Evolutionary conservation across 768 basidiomycete genomes (phyloP), one percentile per base, ranked within the genome.

Genomic region (Pisolithus orientalis): DNA sequence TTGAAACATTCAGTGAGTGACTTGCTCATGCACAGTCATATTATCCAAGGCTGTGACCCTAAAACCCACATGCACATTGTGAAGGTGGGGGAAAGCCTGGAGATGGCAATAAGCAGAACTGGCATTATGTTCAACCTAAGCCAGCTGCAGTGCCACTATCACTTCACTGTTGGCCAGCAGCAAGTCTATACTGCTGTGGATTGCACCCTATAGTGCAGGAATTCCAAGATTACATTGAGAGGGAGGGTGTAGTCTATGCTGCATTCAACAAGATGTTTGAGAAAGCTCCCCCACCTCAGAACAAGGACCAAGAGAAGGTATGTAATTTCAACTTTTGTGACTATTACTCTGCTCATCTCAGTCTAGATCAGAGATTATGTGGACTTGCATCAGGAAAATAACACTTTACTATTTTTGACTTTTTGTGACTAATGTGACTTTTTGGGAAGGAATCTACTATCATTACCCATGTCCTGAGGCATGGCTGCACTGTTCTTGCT

Each of bases 251-350:
- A 13, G 42, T 69, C 16, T 66, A 54, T 52, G 64, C 66, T 62
- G 63, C 61, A 3, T 70, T 73, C 54, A 59, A 65, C 37, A 60
- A 65, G 47, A 72, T 71, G 71, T 70, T 72, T 47, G 62, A 64
- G n/a, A 38, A 47, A 42, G 34, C 21, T 21, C 21, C 21, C 16
- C n/a, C 39, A 3, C 39, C 39, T 39, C 16, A n/a, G 16, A 24
- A 40, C n/a, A 9, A 40, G n/a, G 21, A 40, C n/a, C 16, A 40
- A 24, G 21, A 7, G 13, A n/a, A 39, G 10, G 40, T 24, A 44
- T 7, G 11, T 7, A 29, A 14, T 11, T 16, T 44, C 13, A n/a
- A 21, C 9, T 43, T 9, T 28, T 21, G 10, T 16, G 6, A 6
- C 27, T 17, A 14, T 31, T 13, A 14, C 24, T 6, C 31, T 13